Percentiles rank a stretch among this genome's conserved stretches.
Evolutionary conservation across 805 yeast species (phyloP).

Genomic region (Saturnispora sekii): DNA sequence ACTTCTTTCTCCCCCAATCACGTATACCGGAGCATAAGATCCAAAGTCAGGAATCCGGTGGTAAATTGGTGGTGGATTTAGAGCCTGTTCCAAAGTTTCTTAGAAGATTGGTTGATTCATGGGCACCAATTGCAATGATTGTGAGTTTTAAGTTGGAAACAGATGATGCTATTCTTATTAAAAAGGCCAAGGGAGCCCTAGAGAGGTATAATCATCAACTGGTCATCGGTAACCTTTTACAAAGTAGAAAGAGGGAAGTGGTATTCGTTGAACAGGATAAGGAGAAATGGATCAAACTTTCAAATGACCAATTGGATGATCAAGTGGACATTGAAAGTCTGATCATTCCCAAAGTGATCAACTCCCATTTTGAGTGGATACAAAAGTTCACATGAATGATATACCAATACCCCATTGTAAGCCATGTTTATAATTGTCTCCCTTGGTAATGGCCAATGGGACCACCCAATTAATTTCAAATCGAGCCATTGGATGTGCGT

Average conservation of each 20-base stretch:
- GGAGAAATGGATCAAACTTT: constrained; percentile 42
- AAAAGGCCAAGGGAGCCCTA: constrained; percentile 72
- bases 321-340: constrained; percentile 62
- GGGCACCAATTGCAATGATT: constrained; percentile 96
- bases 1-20: constrained; percentile 82
- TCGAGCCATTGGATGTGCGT: constrained; percentile 48
- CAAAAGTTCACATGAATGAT: constrained; percentile 37
- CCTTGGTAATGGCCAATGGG: constrained; percentile 35
- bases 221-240: constrained; percentile 88
- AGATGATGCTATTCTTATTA: constrained; percentile 56
- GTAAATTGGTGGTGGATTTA: constrained; percentile 71
- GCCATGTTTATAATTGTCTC: constrained; percentile 42
- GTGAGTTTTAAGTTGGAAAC: constrained; percentile 93
- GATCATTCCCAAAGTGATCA: constrained; percentile 70
- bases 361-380: constrained; percentile 58
- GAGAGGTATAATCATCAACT: constrained; percentile 83
- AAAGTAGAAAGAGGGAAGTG: constrained; percentile 80
- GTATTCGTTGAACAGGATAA: constrained; percentile 60
- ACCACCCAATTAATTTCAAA: constrained; percentile 48
- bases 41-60: constrained; percentile 63
- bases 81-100: constrained; percentile 96
- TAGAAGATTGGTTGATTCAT: constrained; percentile 74
- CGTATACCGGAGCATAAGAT: constrained; percentile 90
- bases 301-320: constrained; percentile 30
- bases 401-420: constrained; percentile 51